phyloP scores from a whole-genome alignment of 2,329 filamentous ascomycete species.

The Fusarium solani-melongenae region DNA sequence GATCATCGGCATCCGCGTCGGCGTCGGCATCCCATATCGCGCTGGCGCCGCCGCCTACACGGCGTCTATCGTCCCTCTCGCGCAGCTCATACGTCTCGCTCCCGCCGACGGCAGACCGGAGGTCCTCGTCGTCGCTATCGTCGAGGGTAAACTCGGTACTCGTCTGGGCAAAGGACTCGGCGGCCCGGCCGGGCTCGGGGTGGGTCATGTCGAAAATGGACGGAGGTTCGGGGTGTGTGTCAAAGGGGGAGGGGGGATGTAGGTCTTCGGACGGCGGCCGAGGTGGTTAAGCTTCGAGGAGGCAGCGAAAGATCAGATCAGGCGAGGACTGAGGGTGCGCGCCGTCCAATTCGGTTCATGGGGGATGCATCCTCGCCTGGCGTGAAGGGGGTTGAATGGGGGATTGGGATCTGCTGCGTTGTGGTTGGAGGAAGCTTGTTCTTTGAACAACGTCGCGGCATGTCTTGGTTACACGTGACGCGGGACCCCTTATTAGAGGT shows the following conservation, averaged over 20 bases:
- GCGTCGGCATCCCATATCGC: slow-evolving; percentile 36
- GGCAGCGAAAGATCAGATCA: slow-evolving; percentile 1
- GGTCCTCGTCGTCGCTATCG: slow-evolving; percentile 49
- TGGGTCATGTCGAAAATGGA: slow-evolving; percentile 38
- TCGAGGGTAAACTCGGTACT: slow-evolving; percentile 51
- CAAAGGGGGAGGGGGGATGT: not conserved
- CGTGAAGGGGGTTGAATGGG: not conserved
- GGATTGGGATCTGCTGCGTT: not conserved
- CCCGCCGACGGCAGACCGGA: slow-evolving; percentile 47
- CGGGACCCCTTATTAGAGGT: slow-evolving; percentile 3
- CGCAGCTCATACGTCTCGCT: slow-evolving; percentile 50
- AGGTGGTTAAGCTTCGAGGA: not conserved
- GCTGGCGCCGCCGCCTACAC: slow-evolving; percentile 9
- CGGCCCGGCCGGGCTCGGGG: slow-evolving; percentile 35
- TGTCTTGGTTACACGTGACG: slow-evolving; percentile 37
- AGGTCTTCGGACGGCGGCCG: not conserved
- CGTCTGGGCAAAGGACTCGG: slow-evolving; percentile 54
- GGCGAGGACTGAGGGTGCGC: slow-evolving; percentile 2
- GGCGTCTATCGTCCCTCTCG: slow-evolving; percentile 25
- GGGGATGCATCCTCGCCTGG: slow-evolving; percentile 23
- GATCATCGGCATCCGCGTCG: slow-evolving; percentile 31
- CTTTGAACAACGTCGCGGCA: not conserved
- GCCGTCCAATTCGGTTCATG: slow-evolving; percentile 19
- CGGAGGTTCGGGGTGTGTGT: not conserved
- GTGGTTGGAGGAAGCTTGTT: not conserved